Percentiles rank a stretch among this genome's conserved stretches.
phyloP scores from a whole-genome alignment of 495 filamentous ascomycete species.

The Cercophora newfieldiana region DNA sequence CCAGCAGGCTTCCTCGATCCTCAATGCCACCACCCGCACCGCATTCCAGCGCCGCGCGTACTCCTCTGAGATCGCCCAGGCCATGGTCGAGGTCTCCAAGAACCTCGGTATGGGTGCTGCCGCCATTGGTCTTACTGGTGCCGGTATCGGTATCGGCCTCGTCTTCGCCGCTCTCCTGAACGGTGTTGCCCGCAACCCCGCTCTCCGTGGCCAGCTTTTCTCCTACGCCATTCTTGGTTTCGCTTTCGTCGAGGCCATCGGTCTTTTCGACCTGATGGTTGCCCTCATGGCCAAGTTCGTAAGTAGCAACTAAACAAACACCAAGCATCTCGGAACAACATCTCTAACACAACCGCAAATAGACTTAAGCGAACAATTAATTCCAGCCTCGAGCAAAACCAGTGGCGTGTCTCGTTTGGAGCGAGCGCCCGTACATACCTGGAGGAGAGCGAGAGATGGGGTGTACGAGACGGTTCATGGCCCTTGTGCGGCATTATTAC shows the following conservation, averaged over 20 bases:
- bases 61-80: slow-evolving; percentile 78
- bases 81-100: slow-evolving; percentile 85
- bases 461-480: slow-evolving; percentile 35
- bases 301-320: slow-evolving; percentile 30
- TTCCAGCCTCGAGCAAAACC: slow-evolving; percentile 21
- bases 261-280: slow-evolving; percentile 92
- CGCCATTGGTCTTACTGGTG: slow-evolving; percentile 86
- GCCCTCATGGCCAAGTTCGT: slow-evolving; percentile 82
- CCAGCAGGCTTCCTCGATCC: slow-evolving; percentile 63
- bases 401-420: slow-evolving; percentile 27
- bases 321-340: neutral
- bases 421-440: slow-evolving; percentile 35
- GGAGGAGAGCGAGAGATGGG: slow-evolving; percentile 20
- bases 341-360: slow-evolving; percentile 13
- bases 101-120: slow-evolving; percentile 84
- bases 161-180: slow-evolving; percentile 85
- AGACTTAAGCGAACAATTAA: slow-evolving; percentile 31
- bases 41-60: slow-evolving; percentile 69
- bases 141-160: slow-evolving; percentile 89
- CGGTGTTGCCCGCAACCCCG: slow-evolving; percentile 84
- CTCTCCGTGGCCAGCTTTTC: slow-evolving; percentile 88
- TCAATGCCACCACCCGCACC: slow-evolving; percentile 64
- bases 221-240: slow-evolving; percentile 92
- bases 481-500: slow-evolving; percentile 23
- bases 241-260: slow-evolving; percentile 91